Conservation (phyloP, 2,329 filamentous ascomycete genomes). For the Torrubiellomyces zombiae region DNA sequence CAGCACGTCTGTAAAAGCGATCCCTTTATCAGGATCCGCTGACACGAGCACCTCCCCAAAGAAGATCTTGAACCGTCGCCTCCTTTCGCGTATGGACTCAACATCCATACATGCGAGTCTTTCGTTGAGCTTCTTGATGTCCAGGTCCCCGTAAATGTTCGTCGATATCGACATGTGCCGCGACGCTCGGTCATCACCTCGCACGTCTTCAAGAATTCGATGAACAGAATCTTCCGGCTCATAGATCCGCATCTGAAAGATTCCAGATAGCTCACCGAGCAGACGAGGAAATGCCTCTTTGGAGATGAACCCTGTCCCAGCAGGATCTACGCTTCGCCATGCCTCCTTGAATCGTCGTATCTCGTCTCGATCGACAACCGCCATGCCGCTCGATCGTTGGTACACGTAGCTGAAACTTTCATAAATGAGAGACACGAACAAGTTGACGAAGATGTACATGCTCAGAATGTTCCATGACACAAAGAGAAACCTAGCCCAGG, state of each 20-base stretch:
- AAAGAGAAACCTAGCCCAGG: constrained; percentile 80
- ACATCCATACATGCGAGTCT: constrained; percentile 61
- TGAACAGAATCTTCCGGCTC: constrained; percentile 75
- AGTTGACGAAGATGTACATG: constrained; percentile 99
- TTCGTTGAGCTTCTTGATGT: constrained; percentile 59
- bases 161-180: constrained; percentile 39
- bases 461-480: constrained; percentile 97
- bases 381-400: constrained; percentile 85
- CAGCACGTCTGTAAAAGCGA: constrained; percentile 79
- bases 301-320: constrained; percentile 78
- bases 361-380: constrained; percentile 79
- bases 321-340: constrained; percentile 88
- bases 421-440: constrained; percentile 97
- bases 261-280: constrained; percentile 78
- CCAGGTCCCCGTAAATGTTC: constrained; percentile 41
- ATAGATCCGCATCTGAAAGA: constrained; percentile 96
- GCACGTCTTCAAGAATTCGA: constrained; percentile 75
- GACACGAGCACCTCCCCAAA: constrained; percentile 93
- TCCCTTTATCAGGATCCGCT: constrained; percentile 74
- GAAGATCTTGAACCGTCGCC: constrained; percentile 79
- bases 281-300: constrained; percentile 81
- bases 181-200: constrained; percentile 34
- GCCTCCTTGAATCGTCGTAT: constrained; percentile 95
- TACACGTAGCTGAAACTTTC: constrained; percentile 99
- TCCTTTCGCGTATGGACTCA: constrained; percentile 53